Evolutionary conservation across 1,139 yeast genomes (phyloP).

Genomic region (Hyphopichia fennica): DNA sequence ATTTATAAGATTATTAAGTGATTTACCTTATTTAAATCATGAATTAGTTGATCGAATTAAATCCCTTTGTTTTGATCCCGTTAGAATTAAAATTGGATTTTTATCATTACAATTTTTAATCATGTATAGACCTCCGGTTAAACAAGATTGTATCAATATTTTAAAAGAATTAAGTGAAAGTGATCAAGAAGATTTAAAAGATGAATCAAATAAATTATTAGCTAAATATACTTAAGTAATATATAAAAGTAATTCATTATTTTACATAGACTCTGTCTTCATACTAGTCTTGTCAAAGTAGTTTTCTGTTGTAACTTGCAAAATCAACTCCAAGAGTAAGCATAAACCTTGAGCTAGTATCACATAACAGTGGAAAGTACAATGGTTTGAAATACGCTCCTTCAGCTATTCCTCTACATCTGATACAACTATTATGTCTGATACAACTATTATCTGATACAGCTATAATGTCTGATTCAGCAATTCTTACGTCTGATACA

Average conservation of each 20-base stretch:
- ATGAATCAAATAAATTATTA: constrained; percentile 54
- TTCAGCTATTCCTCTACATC: too few relatives aligned
- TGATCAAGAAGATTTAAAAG: constrained; percentile 54
- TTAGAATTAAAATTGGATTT: constrained; percentile 75
- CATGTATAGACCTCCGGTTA: constrained; percentile 88
- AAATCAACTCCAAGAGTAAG: too few relatives aligned
- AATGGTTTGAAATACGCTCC: too few relatives aligned
- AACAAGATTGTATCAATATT: constrained; percentile 62
- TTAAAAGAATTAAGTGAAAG: constrained; percentile 55
- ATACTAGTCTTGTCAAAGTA: too few relatives aligned
- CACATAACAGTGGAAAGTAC: too few relatives aligned
- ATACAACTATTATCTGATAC: too few relatives aligned
- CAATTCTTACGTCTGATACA: too few relatives aligned
- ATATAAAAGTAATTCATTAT: neutral
- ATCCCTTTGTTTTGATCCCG: constrained; percentile 84
- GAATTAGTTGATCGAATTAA: constrained; percentile 63
- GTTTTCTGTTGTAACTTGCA: too few relatives aligned
- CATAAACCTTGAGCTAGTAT: too few relatives aligned
- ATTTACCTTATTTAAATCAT: constrained; percentile 72
- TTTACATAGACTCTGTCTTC: too few relatives aligned
- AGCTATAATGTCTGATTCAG: too few relatives aligned
- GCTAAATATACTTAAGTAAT: constrained; percentile 35
- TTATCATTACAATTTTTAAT: constrained; percentile 77
- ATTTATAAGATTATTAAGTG: constrained; percentile 80
- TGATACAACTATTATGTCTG: too few relatives aligned